These are phyloP conservation scores for Alternaria gansuensis DNA, from an alignment of 2,329 filamentous ascomycete species.

Conservation along the genomic window DNA sequence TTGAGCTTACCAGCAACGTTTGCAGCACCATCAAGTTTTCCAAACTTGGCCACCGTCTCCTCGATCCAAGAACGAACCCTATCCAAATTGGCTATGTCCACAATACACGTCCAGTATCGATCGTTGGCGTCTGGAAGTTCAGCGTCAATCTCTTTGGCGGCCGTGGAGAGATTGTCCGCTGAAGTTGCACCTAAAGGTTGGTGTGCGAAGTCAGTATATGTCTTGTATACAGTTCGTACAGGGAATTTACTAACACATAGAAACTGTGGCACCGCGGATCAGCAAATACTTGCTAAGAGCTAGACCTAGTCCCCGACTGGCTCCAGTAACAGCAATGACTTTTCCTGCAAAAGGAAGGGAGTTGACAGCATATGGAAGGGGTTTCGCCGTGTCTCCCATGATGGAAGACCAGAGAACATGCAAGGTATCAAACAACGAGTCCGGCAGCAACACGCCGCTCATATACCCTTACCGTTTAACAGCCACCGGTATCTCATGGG, in stretches of 20 bases:
- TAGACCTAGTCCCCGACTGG: constrained; percentile 7
- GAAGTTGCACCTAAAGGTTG: not conserved
- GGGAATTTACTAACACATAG: constrained; percentile 3
- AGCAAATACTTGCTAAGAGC: constrained; percentile 12
- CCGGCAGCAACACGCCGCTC: not conserved
- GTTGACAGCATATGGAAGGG: constrained; percentile 12
- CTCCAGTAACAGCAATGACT: constrained; percentile 10
- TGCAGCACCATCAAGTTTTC: constrained; percentile 52
- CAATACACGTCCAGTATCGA: constrained; percentile 9
- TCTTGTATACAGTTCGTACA: too few relatives aligned
- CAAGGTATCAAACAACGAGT: not conserved
- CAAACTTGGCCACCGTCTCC: constrained; percentile 46
- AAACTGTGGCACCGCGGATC: constrained; percentile 4
- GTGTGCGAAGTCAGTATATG: not conserved
- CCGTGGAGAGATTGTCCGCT: constrained; percentile 5
- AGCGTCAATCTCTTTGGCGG: constrained; percentile 7
- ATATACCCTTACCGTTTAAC: not conserved
- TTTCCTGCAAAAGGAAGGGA: constrained; percentile 6
- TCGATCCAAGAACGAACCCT: constrained; percentile 45
- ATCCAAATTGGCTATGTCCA: constrained; percentile 8
- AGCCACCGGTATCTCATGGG: not conserved
- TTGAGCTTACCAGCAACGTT: constrained; percentile 52
- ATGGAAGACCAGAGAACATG: not conserved
- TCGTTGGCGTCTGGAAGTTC: constrained; percentile 11
- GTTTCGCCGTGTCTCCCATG: not conserved